A percentile compares a stretch with the other conserved stretches of the same genome.
These are phyloP conservation scores for Populus simonii DNA, from an alignment of 345 rosid species.

Conservation along the genomic window DNA sequence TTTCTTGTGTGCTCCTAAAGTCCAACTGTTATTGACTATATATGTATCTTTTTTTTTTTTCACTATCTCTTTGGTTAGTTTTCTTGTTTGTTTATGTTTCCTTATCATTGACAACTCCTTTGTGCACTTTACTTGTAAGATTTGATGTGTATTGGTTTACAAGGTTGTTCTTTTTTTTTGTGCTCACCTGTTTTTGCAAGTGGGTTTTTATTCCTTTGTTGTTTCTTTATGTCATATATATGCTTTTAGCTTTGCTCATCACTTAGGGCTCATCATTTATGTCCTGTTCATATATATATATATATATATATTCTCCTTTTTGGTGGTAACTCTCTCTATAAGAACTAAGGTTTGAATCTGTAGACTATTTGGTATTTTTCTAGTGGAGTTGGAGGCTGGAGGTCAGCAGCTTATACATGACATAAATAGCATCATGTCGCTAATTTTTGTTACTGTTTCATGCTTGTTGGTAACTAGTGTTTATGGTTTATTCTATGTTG, in stretches of 20 bases:
- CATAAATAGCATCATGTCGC: constrained; percentile 4
- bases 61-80: not conserved
- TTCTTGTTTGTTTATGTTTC: not conserved
- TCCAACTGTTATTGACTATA: not conserved
- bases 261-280: not conserved
- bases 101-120: not conserved
- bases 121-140: not conserved
- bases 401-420: constrained; percentile 7
- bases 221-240: not conserved
- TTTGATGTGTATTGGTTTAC: not conserved
- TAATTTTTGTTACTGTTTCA: constrained; percentile 5
- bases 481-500: constrained; percentile 9
- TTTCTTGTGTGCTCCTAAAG: not conserved
- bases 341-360: not conserved
- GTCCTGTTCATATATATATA: constrained; percentile 2
- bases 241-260: not conserved
- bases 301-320: not conserved
- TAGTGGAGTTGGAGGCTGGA: not conserved
- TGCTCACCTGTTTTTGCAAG: constrained; percentile 16
- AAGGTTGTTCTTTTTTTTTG: constrained; percentile 27
- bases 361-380: constrained; percentile 5
- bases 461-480: not conserved
- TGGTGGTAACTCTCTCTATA: not conserved
- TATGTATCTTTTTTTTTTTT: not conserved
- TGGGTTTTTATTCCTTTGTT: constrained; percentile 13